Conservation (phyloP, 2,329 filamentous ascomycete species). For the Pseudopithomyces chartarum region DNA sequence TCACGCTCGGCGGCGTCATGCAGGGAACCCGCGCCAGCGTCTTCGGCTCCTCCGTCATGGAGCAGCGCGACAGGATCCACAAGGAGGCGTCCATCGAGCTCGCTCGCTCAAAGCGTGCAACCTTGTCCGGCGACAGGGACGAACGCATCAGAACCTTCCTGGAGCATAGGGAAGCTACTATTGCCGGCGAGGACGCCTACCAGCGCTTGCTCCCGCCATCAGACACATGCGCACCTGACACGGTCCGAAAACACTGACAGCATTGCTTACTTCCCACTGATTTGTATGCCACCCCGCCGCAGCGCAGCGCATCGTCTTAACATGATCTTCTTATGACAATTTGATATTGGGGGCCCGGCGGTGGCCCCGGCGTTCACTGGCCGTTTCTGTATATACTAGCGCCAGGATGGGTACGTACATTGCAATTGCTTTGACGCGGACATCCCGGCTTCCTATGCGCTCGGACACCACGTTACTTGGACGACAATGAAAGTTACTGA, state of each 20-base stretch:
- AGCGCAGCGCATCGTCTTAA: conserved; percentile 1
- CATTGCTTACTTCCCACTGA: background rate
- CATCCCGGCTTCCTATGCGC: conserved; percentile 25
- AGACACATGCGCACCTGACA: conserved; percentile 54
- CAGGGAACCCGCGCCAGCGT: conserved; percentile 73
- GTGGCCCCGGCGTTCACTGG: conserved; percentile 5
- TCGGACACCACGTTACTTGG: conserved; percentile 28
- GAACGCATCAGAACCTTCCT: conserved; percentile 77
- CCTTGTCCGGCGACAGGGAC: conserved; percentile 53
- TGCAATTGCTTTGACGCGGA: conserved; percentile 16
- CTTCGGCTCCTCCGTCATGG: conserved; percentile 66
- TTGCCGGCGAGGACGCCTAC: conserved; percentile 50
- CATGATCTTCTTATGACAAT: conserved; percentile 2
- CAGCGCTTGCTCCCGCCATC: conserved; percentile 51
- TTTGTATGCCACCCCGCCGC: conserved; percentile 7
- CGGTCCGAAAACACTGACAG: conserved; percentile 36
- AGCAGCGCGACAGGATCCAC: conserved; percentile 68
- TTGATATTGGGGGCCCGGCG: background rate
- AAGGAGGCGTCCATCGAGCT: conserved; percentile 69
- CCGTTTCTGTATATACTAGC: conserved; percentile 24
- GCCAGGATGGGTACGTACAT: conserved; percentile 23
- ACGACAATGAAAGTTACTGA: conserved; percentile 13
- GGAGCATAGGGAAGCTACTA: conserved; percentile 53
- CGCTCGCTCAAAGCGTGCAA: conserved; percentile 60
- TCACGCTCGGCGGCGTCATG: conserved; percentile 70